phyloP scores from a whole-genome alignment of 139 green algal genomes.

The Desmodesmus armatus region DNA sequence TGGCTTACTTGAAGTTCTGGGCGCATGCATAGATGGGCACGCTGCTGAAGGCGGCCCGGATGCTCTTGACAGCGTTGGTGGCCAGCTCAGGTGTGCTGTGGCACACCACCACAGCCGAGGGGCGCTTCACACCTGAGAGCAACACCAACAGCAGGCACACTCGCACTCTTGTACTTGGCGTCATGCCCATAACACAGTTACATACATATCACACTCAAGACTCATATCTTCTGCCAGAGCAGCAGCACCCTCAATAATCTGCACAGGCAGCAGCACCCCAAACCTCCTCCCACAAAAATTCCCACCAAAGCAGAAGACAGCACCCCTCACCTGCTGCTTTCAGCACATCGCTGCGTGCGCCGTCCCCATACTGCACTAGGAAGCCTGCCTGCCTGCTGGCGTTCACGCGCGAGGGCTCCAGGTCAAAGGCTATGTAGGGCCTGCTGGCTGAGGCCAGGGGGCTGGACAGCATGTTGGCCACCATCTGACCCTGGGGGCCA shows the following conservation, averaged over 20 bases:
- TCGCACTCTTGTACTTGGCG: too few relatives aligned
- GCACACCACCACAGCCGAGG: slow-evolving; percentile 80
- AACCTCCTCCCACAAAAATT: too few relatives aligned
- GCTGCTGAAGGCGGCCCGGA: slow-evolving; percentile 68
- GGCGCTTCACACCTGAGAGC: slow-evolving; percentile 80
- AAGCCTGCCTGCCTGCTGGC: slow-evolving; percentile 65
- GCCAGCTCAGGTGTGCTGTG: slow-evolving; percentile 63
- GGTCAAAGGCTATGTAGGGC: slow-evolving; percentile 90
- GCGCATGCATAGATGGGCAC: slow-evolving; percentile 88
- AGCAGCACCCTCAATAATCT: too few relatives aligned
- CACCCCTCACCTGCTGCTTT: slow-evolving; percentile 68
- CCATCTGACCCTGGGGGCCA: slow-evolving; percentile 56
- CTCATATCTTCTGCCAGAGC: neutral
- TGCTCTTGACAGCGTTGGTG: slow-evolving; percentile 63
- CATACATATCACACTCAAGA: too few relatives aligned
- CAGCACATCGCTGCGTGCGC: slow-evolving; percentile 77
- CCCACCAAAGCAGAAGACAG: too few relatives aligned
- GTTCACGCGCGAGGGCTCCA: slow-evolving; percentile 73
- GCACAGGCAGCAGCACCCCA: too few relatives aligned
- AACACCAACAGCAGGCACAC: slow-evolving; percentile 55
- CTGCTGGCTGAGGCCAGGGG: slow-evolving; percentile 56
- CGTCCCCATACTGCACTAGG: slow-evolving; percentile 77
- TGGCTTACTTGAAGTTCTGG: slow-evolving; percentile 71
- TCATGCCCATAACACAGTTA: neutral
- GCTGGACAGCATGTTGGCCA: slow-evolving; percentile 90